Conservation (phyloP, 2,329 filamentous ascomycete genomes). For the Penicillium sp. region DNA sequence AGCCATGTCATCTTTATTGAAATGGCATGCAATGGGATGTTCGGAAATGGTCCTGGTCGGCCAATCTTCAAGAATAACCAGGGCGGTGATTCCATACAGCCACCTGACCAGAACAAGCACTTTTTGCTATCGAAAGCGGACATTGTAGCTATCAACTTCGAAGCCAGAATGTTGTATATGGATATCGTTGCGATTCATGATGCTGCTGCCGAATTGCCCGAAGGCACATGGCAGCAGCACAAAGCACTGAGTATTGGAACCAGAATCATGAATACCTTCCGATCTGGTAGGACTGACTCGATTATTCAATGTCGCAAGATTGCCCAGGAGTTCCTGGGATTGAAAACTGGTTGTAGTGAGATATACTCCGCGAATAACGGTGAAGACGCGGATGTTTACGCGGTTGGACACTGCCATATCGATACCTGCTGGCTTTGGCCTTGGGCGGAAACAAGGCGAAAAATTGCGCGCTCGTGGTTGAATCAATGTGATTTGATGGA, state of each 20-base stretch:
- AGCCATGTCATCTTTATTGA: slow-evolving; percentile 92
- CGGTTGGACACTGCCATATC: slow-evolving; percentile 95
- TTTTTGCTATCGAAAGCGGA: slow-evolving; percentile 77
- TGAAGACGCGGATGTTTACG: slow-evolving; percentile 81
- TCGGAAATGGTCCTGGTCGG: slow-evolving; percentile 87
- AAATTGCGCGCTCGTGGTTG: slow-evolving; percentile 93
- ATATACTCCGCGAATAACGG: slow-evolving; percentile 79
- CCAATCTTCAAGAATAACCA: too few relatives aligned
- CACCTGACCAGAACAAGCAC: slow-evolving; percentile 81
- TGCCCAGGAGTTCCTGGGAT: slow-evolving; percentile 81
- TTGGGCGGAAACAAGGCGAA: slow-evolving; percentile 96
- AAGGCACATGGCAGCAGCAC: too few relatives aligned
- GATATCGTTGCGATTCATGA: too few relatives aligned
- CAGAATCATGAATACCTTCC: too few relatives aligned
- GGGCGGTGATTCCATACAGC: slow-evolving; percentile 85
- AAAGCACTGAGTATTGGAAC: too few relatives aligned
- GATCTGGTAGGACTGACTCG: too few relatives aligned
- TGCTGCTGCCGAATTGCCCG: too few relatives aligned
- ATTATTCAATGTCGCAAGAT: too few relatives aligned
- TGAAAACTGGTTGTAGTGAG: slow-evolving; percentile 77
- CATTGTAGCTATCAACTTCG: slow-evolving; percentile 85
- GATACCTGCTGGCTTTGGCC: slow-evolving; percentile 99
- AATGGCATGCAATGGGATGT: slow-evolving; percentile 99
- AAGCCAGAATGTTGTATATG: too few relatives aligned
- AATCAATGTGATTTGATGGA: slow-evolving; percentile 97